Conservation (phyloP, 208 protist species). For the Trypanosomatidae sp. region DNA sequence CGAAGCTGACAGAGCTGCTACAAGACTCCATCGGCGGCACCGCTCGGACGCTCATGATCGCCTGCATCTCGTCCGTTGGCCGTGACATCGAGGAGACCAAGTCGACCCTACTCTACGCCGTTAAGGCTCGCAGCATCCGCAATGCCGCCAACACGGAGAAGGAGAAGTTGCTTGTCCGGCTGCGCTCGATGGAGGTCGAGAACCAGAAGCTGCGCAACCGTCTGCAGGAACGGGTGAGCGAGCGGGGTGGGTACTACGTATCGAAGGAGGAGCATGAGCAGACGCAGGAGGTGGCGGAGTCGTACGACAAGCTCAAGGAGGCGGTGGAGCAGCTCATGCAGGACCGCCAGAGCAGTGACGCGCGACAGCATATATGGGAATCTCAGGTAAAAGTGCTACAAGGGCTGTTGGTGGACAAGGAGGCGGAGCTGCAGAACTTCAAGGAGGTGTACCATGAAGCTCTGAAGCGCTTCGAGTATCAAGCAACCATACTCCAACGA, state of each 20-base stretch:
- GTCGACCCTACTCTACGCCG: conserved; percentile 96
- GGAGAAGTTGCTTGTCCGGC: conserved; percentile 77
- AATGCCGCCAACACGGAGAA: conserved; percentile 89
- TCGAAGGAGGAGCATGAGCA: conserved; percentile 82
- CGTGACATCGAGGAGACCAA: conserved; percentile 96
- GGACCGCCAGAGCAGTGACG: conserved; percentile 66
- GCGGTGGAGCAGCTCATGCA: conserved; percentile 61
- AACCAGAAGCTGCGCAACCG: conserved; percentile 87
- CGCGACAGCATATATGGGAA: conserved; percentile 74
- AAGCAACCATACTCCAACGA: conserved; percentile 53
- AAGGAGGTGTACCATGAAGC: conserved; percentile 79
- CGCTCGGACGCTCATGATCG: conserved; percentile 93
- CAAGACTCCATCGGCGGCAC: conserved; percentile 95
- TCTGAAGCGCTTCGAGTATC: conserved; percentile 67
- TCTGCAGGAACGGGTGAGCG: conserved; percentile 81
- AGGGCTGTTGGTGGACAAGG: conserved; percentile 71
- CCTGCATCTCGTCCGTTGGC: conserved; percentile 94
- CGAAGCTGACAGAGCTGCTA: conserved; percentile 93
- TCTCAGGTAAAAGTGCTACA: conserved; percentile 73
- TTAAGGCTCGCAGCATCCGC: conserved; percentile 93
- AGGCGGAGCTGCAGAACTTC: conserved; percentile 62
- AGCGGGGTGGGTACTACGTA: conserved; percentile 86
- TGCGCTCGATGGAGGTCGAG: conserved; percentile 84
- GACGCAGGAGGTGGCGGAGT: conserved; percentile 57
- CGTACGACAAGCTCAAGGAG: conserved; percentile 48